A percentile compares a stretch with the other conserved stretches of the same genome.
Evolutionary conservation across 805 yeast genomes (phyloP).

Genomic region (Huiozyma sinensis): DNA sequence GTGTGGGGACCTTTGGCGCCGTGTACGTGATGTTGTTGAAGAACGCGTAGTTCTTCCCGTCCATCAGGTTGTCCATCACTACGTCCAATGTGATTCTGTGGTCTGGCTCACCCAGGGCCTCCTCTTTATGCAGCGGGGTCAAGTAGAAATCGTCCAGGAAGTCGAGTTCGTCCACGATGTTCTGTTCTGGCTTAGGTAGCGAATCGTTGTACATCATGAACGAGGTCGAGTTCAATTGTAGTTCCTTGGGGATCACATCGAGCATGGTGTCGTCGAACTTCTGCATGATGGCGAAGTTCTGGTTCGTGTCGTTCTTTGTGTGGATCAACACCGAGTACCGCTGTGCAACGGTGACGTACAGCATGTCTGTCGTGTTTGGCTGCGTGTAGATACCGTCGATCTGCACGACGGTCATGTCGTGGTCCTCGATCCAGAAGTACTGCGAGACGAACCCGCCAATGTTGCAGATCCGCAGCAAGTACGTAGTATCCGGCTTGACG

Average conservation of each 20-base stretch:
- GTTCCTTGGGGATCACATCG: conserved; percentile 57
- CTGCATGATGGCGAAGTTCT: conserved; percentile 76
- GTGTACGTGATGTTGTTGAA: conserved; percentile 79
- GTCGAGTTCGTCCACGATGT: conserved; percentile 37
- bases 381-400: conserved; percentile 86
- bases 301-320: conserved; percentile 53
- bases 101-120: conserved; percentile 56
- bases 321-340: conserved; percentile 72
- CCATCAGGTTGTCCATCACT: conserved; percentile 68
- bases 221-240: conserved; percentile 64
- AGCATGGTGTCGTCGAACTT: conserved; percentile 73
- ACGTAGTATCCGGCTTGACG: conserved; percentile 79
- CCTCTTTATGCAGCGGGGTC: conserved; percentile 49
- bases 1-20: conserved; percentile 76
- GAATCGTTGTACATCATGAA: conserved; percentile 50
- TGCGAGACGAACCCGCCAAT: conserved; percentile 89
- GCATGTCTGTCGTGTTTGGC: conserved; percentile 53
- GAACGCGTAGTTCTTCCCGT: conserved; percentile 94
- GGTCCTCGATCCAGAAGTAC: conserved; percentile 81
- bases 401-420: conserved; percentile 75
- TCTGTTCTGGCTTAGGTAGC: conserved; percentile 31
- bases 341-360: conserved; percentile 86
- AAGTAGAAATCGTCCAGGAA: conserved; percentile 72
- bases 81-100: conserved; percentile 60
- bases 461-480: conserved; percentile 69